These are phyloP conservation scores for Penicillium thymicola DNA, from an alignment of 2,329 filamentous ascomycete species.

Conservation along the genomic window DNA sequence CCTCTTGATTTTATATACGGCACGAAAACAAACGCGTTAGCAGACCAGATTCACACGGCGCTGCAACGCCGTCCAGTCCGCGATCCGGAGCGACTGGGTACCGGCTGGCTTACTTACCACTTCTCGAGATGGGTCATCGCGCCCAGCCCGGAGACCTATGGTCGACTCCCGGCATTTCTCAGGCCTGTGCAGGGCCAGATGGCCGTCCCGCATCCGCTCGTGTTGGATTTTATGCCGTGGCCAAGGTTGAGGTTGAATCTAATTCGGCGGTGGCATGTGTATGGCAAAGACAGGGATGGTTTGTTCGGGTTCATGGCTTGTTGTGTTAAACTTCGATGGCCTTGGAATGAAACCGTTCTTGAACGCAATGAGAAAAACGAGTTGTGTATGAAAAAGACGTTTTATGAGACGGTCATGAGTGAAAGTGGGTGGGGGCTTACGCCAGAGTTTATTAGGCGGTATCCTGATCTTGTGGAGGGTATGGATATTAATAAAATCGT, in stretches of 20 bases:
- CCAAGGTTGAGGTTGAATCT: slow-evolving; percentile 23
- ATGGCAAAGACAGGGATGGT: slow-evolving; percentile 11
- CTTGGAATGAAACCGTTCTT: slow-evolving; percentile 24
- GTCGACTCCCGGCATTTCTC: slow-evolving; percentile 17
- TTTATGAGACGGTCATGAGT: slow-evolving; percentile 20
- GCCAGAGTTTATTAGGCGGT: slow-evolving; percentile 23
- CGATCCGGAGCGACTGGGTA: slow-evolving; percentile 24
- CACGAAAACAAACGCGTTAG: slow-evolving; percentile 24
- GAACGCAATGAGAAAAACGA: slow-evolving; percentile 21
- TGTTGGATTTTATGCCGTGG: slow-evolving; percentile 23
- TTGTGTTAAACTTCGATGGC: slow-evolving; percentile 27
- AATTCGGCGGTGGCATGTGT: slow-evolving; percentile 23
- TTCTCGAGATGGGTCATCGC: slow-evolving; percentile 22
- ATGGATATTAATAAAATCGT: slow-evolving; percentile 17
- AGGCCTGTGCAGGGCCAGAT: slow-evolving; percentile 21
- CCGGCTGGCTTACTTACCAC: slow-evolving; percentile 23
- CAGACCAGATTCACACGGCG: slow-evolving; percentile 22
- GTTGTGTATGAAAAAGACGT: slow-evolving; percentile 16
- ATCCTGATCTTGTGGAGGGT: slow-evolving; percentile 22
- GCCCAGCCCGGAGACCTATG: slow-evolving; percentile 22
- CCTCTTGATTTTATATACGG: slow-evolving; percentile 29
- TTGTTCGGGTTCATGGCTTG: slow-evolving; percentile 18
- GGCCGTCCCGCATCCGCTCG: slow-evolving; percentile 17
- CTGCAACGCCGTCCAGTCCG: slow-evolving; percentile 23
- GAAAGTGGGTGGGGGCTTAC: slow-evolving; percentile 26